Evolutionary conservation across 306 rosid genomes (phyloP), one percentile per base, ranked within the genome.

Genomic region (Carpinus fangiana): DNA sequence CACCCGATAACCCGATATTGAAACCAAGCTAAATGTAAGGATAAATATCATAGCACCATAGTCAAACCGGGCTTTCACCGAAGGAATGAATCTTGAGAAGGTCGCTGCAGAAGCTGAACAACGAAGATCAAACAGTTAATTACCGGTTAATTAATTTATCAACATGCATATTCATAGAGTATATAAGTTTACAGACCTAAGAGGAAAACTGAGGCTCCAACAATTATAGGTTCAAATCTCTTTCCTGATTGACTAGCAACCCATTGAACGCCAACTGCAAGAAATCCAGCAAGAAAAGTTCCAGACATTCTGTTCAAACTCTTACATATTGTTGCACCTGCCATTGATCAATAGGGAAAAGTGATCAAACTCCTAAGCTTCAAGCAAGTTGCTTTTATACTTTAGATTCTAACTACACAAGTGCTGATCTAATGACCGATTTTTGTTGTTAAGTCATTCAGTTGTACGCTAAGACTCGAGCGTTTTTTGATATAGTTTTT

Each of bases 31-130:
- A 88, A 90, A 95, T 9, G 99, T 95, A 79, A 95, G 91, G 82
- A 95, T 88, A 86, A 93, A 95, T 82, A 93, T 83, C 88, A 91
- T 2, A 12, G 87, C 82, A 34, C 97, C 98, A 41, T 95, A 95
- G 73, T 95, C 99, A 72, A 93, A 95, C 64, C 97, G 89, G 7
- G 87, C 78, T 77, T 93, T 95, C 48, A 95, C 74, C 9, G 83
- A 76, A 0, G 99, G 99, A 38, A 95, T 91, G 78, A 95, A 95
- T 82, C 99, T 83, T 0, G 94, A 90, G 81, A 95, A 95, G 34
- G 99, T 95, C 59, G 90, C 83, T 60, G 90, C 90, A 20, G 97
- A 90, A 81, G 90, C 99, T 95, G 97, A 62, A 82, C 18, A 53
- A 48, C 47, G 12, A 26, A 53, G 5, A 38, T 41, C 45, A 6